phyloP scores from a whole-genome alignment of 177 flowering plant species.

The Vitis hybrid region DNA sequence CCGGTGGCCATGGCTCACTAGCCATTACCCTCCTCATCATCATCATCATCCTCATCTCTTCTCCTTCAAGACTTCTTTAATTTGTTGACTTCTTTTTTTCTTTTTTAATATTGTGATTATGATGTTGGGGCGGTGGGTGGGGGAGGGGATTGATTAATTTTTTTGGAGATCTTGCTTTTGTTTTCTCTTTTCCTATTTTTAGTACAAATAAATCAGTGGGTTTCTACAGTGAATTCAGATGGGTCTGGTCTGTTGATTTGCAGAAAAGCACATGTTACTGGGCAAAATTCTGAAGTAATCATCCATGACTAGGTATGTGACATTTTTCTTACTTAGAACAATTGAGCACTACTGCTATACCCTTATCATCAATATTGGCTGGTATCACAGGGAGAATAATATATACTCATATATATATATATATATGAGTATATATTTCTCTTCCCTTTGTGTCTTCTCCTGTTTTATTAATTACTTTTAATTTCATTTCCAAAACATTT shows the following conservation, averaged over 20 bases:
- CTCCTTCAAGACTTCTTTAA: neutral
- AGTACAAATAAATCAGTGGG: constrained; percentile 10
- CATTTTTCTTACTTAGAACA: too few relatives aligned
- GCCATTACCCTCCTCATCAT: neutral
- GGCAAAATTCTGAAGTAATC: too few relatives aligned
- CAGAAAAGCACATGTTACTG: too few relatives aligned
- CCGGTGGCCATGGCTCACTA: constrained; percentile 72
- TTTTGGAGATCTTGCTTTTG: constrained; percentile 5
- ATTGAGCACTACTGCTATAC: too few relatives aligned
- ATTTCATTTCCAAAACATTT: too few relatives aligned
- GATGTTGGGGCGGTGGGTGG: neutral
- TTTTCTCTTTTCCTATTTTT: constrained; percentile 2
- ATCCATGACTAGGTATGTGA: too few relatives aligned
- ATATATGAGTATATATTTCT: too few relatives aligned
- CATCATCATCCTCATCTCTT: neutral
- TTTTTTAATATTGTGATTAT: neutral
- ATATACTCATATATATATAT: too few relatives aligned
- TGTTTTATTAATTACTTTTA: too few relatives aligned
- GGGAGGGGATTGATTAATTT: constrained; percentile 16
- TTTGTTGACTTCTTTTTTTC: neutral
- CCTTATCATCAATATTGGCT: too few relatives aligned
- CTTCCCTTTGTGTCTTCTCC: too few relatives aligned
- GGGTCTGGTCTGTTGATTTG: neutral
- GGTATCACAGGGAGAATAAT: too few relatives aligned
- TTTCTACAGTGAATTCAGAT: constrained; percentile 3